phyloP scores from a whole-genome alignment of 768 basidiomycete species.

The Suillus placidus region DNA sequence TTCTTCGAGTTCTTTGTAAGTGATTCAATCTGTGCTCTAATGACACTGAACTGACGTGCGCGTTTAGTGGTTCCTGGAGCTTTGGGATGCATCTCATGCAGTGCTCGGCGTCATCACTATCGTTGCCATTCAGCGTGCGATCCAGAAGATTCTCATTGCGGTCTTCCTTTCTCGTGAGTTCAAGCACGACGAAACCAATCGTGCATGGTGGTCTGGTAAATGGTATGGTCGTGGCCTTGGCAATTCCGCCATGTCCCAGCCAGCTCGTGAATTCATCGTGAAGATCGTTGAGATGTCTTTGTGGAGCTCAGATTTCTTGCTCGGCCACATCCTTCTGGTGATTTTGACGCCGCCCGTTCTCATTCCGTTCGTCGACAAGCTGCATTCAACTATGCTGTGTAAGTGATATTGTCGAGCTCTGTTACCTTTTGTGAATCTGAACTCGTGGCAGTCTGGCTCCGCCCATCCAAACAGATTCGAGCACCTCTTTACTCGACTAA shows the following conservation, averaged over 20 bases:
- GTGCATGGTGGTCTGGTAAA: conserved; percentile 99
- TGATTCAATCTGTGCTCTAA: conserved; percentile 33
- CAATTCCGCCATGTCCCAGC: conserved; percentile 90
- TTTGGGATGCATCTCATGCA: conserved; percentile 96
- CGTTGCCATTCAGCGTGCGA: conserved; percentile 86
- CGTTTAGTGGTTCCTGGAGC: conserved; percentile 89
- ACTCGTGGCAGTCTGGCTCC: conserved; percentile 78
- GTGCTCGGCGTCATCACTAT: conserved; percentile 91
- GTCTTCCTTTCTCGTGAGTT: conserved; percentile 95
- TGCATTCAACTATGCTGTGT: conserved; percentile 96
- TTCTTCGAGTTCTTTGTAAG: conserved; percentile 97
- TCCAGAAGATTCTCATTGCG: conserved; percentile 93
- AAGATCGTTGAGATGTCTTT: conserved; percentile 98
- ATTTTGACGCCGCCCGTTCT: conserved; percentile 83
- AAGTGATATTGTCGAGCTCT: conserved; percentile 36
- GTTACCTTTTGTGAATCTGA: conserved; percentile 14
- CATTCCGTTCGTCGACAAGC: conserved; percentile 83
- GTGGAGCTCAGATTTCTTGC: conserved; percentile 94
- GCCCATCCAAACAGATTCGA: conserved; percentile 92
- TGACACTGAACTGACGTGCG: not conserved
- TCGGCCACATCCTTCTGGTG: conserved; percentile 82
- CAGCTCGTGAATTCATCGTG: conserved; percentile 95
- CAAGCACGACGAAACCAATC: conserved; percentile 98
- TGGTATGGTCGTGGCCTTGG: conserved; percentile 97
- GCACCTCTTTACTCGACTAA: conserved; percentile 92